These are phyloP conservation scores for Quercus lobata DNA, from an alignment of 331 rosid species.

Conservation along the genomic window DNA sequence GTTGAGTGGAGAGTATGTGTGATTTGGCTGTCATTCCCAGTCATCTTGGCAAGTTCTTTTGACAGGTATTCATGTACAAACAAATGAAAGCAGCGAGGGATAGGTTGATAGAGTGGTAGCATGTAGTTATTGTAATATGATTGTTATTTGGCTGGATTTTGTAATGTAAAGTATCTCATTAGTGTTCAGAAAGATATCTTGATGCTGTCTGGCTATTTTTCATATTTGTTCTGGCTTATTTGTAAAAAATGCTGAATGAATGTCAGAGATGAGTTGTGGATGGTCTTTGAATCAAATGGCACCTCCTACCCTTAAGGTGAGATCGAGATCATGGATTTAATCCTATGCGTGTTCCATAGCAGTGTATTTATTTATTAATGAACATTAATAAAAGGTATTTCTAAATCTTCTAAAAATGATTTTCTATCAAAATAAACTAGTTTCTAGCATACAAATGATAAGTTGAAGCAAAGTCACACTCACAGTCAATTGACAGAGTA, in stretches of 20 bases:
- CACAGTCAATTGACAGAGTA: too few relatives aligned
- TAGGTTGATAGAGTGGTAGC: neutral
- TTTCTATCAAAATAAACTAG: too few relatives aligned
- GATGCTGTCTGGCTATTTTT: neutral
- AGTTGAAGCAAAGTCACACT: too few relatives aligned
- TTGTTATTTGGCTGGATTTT: neutral
- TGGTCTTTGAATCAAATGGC: neutral
- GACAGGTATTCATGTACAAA: neutral
- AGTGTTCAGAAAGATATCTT: neutral
- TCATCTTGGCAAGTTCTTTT: neutral
- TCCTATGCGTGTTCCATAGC: neutral
- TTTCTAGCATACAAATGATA: too few relatives aligned
- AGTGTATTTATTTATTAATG: too few relatives aligned
- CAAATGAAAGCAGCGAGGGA: neutral
- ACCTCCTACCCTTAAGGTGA: neutral
- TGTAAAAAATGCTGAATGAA: neutral
- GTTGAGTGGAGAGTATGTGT: slow-evolving; percentile 20
- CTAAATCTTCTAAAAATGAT: too few relatives aligned
- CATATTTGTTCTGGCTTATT: neutral
- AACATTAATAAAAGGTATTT: too few relatives aligned
- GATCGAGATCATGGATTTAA: neutral
- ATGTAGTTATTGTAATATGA: slow-evolving; percentile 12
- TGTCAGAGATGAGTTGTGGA: neutral
- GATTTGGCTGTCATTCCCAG: slow-evolving; percentile 27
- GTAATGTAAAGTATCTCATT: neutral